A percentile compares a stretch with the other conserved stretches of the same genome.
Conservation (phyloP, 2,329 filamentous ascomycete genomes). For the Lasiodiplodia sp. region DNA sequence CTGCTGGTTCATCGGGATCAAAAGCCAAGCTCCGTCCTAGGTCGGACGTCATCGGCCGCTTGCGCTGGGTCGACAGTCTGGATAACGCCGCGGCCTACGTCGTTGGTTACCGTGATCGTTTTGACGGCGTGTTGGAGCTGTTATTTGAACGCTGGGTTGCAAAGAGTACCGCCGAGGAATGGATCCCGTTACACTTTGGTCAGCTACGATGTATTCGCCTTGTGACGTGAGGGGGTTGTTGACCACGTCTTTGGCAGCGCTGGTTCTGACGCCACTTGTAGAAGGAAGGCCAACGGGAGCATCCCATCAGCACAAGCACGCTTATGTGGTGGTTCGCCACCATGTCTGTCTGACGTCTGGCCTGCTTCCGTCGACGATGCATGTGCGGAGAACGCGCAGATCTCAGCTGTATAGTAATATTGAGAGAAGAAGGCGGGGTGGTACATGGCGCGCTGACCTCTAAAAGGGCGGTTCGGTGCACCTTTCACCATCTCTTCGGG, state of each 20-base stretch:
- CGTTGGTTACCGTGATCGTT: slow-evolving; percentile 58
- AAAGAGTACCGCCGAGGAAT: slow-evolving; percentile 58
- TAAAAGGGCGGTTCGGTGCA: not conserved
- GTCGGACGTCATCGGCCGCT: slow-evolving; percentile 50
- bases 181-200: slow-evolving; percentile 59
- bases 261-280: not conserved
- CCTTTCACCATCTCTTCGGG: slow-evolving; percentile 8
- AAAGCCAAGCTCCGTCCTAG: slow-evolving; percentile 31
- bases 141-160: slow-evolving; percentile 54
- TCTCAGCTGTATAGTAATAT: not conserved
- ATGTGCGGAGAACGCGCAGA: not conserved
- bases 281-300: not conserved
- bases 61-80: slow-evolving; percentile 49
- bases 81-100: slow-evolving; percentile 46
- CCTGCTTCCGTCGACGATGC: not conserved
- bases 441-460: not conserved
- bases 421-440: not conserved
- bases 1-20: not conserved
- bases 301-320: not conserved
- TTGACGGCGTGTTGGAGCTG: slow-evolving; percentile 53
- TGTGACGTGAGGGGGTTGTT: slow-evolving; percentile 52
- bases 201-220: slow-evolving; percentile 43
- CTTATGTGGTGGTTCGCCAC: slow-evolving; percentile 4
- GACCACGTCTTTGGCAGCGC: slow-evolving; percentile 52
- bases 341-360: not conserved